Evolutionary conservation across 192 early-diverging fungal genomes (phyloP).

Genomic region (Phlyctochytrium planicorne): DNA sequence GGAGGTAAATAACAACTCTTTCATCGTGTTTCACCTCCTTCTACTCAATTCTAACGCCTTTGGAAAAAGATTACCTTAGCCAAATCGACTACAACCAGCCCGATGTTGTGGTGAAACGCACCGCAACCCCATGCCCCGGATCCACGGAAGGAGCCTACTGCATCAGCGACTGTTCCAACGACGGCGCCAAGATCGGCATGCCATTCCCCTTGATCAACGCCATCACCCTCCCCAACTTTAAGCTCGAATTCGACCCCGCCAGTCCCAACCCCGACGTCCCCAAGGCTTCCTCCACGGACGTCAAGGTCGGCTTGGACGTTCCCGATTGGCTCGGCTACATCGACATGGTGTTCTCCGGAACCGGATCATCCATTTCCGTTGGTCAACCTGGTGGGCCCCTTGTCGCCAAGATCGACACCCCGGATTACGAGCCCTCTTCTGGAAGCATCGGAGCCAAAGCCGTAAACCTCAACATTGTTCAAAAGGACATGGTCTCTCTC

Average conservation of each 20-base stretch:
- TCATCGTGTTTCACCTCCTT: too few species aligned
- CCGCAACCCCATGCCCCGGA: too few species aligned
- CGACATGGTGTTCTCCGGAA: not conserved
- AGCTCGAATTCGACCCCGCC: not conserved
- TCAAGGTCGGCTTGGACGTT: not conserved
- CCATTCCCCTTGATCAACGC: not conserved
- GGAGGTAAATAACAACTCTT: too few species aligned
- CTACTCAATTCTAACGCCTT: too few species aligned
- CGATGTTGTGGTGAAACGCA: too few species aligned
- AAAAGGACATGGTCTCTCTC: not conserved
- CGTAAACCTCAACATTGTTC: not conserved
- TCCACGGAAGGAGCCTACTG: constrained; percentile 3
- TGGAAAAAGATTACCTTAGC: too few species aligned
- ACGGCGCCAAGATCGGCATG: not conserved
- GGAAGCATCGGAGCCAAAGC: not conserved
- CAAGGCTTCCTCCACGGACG: not conserved
- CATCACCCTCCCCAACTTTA: constrained; percentile 13
- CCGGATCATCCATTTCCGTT: not conserved
- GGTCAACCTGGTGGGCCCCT: not conserved
- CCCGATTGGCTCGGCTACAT: not conserved
- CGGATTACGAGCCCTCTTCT: not conserved
- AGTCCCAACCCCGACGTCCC: not conserved
- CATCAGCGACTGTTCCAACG: not conserved
- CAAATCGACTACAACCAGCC: too few species aligned
- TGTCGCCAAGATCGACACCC: not conserved